Base-by-base conservation (phyloP, 2,329 filamentous ascomycete genomes). In the Knufia fluminis region DNA sequence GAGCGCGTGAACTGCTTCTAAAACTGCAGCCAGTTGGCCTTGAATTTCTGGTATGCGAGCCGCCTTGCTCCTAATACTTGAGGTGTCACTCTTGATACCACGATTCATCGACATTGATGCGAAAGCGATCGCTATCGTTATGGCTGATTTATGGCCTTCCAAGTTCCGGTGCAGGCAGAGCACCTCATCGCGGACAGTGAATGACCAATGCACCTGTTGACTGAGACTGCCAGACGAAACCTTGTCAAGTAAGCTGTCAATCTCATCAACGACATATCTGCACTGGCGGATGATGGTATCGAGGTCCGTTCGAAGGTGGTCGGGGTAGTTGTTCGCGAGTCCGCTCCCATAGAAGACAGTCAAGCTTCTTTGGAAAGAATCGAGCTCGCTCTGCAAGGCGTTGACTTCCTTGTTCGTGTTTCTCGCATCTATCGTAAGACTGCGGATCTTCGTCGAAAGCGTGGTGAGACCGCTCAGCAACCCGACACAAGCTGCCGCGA, bases 361-460 rank as follows among this genome's bases (percentile, higher is more conserved):
- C 12, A 42, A 20, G 22, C 39, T 42, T 6, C 35, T 35, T 31
- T 52, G 42, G 35, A 28, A 52, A 12, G n/a, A 45, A 35, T 50
- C n/a, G 16, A 23, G n/a, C 28, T 50, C 38, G 40, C 50, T 46
- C 46, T 45, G 26, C 46, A 36, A 42, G 26, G 49, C 28, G 24
- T 10, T 45, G 12, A 42, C 39, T 22, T 42, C 39, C 12, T 14
- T 14, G n/a, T 20, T 22, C 12, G 39, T 42, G 22, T 42, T 42
- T 8, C 22, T 42, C 8, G 39, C 39, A 14, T 42, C 39, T 7
- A 22, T 42, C 6, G 22, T n/a, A 20, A 42, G 22, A 22, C 17
- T 22, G 10, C 39, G 16, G 22, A 42, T 42, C 39, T 42, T 42
- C 8, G 39, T 42, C 19, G 39, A 42, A 6, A 42, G 8, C 12